phyloP scores from a whole-genome alignment of 768 basidiomycete genomes.

The Sarcodon aspratus region DNA sequence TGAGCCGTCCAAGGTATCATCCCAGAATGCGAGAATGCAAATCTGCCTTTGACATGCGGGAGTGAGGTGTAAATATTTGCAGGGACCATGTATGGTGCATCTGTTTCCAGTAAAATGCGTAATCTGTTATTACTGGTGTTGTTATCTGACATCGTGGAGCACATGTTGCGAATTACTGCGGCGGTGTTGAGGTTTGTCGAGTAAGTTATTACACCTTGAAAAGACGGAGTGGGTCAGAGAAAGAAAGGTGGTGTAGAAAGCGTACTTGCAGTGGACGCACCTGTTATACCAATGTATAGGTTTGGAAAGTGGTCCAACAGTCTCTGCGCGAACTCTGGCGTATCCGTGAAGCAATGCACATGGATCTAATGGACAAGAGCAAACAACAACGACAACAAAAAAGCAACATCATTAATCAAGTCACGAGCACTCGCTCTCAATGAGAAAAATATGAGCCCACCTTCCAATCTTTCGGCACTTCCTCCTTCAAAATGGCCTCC shows the following conservation, averaged over 20 bases:
- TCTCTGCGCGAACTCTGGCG: conserved; percentile 59
- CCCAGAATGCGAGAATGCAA: conserved; percentile 65
- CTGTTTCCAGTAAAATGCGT: conserved; percentile 62
- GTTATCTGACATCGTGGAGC: conserved; percentile 7
- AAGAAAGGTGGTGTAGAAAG: not conserved
- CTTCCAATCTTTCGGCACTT: conserved; percentile 60
- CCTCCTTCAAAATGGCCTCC: conserved; percentile 63
- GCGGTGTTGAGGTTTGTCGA: conserved; percentile 64
- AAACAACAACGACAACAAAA: not conserved
- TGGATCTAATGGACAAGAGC: conserved; percentile 45
- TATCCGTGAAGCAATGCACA: conserved; percentile 82
- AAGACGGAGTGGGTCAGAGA: not conserved
- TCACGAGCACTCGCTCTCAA: no score
- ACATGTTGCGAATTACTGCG: conserved; percentile 40
- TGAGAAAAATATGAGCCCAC: conserved; percentile 21
- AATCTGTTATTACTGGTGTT: conserved; percentile 3
- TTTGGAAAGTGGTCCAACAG: conserved; percentile 72
- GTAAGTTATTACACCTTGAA: conserved; percentile 69
- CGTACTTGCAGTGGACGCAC: conserved; percentile 17
- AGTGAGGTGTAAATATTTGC: conserved; percentile 54
- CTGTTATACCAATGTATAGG: conserved; percentile 76
- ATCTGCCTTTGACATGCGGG: conserved; percentile 36
- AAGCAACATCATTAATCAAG: not conserved
- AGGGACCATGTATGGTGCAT: conserved; percentile 84
- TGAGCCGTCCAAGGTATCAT: conserved; percentile 85